These are phyloP conservation scores for Penicillium bialowiezense DNA, from an alignment of 495 filamentous ascomycete species.

Conservation along the genomic window DNA sequence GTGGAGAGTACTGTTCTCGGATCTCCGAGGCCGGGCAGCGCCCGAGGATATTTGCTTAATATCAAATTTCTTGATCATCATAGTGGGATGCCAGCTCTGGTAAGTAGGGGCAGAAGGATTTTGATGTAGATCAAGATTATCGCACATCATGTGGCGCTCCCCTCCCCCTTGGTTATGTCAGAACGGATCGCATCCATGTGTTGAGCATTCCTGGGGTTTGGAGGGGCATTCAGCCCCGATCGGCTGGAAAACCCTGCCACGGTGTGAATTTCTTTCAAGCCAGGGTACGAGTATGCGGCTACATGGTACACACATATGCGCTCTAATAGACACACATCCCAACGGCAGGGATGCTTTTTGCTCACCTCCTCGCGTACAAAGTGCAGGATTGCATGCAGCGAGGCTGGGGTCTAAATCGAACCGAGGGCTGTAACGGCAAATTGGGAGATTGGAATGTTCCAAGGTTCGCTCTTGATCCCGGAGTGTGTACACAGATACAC, in stretches of 20 bases:
- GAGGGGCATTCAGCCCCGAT: slow-evolving; percentile 1
- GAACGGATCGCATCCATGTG: slow-evolving; percentile 12
- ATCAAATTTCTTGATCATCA: neutral
- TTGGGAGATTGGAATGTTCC: slow-evolving; percentile 15
- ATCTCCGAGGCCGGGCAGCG: slow-evolving; percentile 10
- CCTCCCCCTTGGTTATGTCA: slow-evolving; percentile 9
- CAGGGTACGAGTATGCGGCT: neutral
- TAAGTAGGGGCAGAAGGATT: slow-evolving; percentile 5
- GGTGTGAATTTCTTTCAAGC: neutral
- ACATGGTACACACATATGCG: slow-evolving; percentile 7
- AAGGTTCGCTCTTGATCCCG: too few relatives aligned
- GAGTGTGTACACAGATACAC: neutral
- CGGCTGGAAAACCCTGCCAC: neutral
- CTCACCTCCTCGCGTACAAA: slow-evolving; percentile 21
- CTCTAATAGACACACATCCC: slow-evolving; percentile 3
- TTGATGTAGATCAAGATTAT: slow-evolving; percentile 6
- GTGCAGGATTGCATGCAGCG: slow-evolving; percentile 14
- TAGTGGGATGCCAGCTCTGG: neutral
- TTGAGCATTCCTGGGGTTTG: slow-evolving; percentile 9
- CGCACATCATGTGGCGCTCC: slow-evolving; percentile 14
- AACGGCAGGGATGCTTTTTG: slow-evolving; percentile 20
- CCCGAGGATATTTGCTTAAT: slow-evolving; percentile 9
- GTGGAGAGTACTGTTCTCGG: slow-evolving; percentile 7
- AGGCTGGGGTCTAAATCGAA: slow-evolving; percentile 21
- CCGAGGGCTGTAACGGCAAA: slow-evolving; percentile 18